These are phyloP conservation scores for Xanthoparmelia taractica DNA, from an alignment of 495 filamentous ascomycete genomes.

Conservation along the genomic window DNA sequence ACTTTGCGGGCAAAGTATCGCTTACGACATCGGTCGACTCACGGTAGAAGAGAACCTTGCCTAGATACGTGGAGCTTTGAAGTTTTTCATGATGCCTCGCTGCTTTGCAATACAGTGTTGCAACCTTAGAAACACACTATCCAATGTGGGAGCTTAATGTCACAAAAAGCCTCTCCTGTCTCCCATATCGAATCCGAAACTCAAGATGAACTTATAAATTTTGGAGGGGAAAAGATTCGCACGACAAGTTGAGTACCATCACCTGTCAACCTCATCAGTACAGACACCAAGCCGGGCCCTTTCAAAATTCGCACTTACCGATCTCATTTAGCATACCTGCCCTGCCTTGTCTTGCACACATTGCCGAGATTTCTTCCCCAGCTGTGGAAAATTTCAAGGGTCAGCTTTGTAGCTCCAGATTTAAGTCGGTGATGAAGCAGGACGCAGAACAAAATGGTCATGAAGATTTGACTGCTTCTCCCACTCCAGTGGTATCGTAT, in stretches of 20 bases:
- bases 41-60: background rate
- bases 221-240: background rate
- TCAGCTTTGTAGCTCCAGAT: background rate
- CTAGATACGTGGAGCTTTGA: background rate
- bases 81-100: background rate
- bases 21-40: background rate
- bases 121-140: too few relatives aligned
- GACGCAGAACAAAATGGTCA: background rate
- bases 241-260: background rate
- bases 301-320: background rate
- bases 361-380: background rate
- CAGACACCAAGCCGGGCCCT: background rate
- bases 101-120: background rate
- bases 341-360: background rate
- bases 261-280: background rate
- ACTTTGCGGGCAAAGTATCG: background rate
- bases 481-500: too few relatives aligned
- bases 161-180: too few relatives aligned
- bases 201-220: background rate
- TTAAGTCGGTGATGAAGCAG: background rate
- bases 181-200: background rate
- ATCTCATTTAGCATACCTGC: background rate
- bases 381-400: background rate
- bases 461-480: background rate
- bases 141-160: too few relatives aligned